Conservation (phyloP, 495 filamentous ascomycete genomes). For the Hyphodiscus hymeniophilus region DNA sequence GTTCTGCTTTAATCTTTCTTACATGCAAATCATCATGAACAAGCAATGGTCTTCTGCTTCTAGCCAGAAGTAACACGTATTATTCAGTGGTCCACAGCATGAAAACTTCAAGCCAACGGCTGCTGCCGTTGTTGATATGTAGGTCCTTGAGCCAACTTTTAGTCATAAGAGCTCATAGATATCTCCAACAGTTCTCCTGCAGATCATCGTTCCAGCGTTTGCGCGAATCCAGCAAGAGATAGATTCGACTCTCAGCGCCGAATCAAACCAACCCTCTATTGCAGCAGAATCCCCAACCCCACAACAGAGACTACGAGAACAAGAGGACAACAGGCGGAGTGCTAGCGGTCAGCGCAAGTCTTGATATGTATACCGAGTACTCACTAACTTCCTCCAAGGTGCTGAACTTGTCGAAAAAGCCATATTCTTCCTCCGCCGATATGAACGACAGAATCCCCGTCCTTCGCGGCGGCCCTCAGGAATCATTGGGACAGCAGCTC, state of each 20-base stretch:
- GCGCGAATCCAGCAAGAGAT: slow-evolving; percentile 11
- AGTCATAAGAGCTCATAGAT: slow-evolving; percentile 2
- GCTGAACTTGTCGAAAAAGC: slow-evolving; percentile 22
- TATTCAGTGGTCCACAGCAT: slow-evolving; percentile 13
- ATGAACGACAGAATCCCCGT: slow-evolving; percentile 14
- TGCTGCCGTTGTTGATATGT: slow-evolving; percentile 20
- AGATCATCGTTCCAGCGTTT: slow-evolving; percentile 10
- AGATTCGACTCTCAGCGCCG: slow-evolving; percentile 9
- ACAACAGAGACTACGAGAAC: slow-evolving; percentile 12
- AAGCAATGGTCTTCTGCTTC: slow-evolving; percentile 5
- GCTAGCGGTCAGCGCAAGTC: slow-evolving; percentile 13
- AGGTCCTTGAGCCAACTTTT: slow-evolving; percentile 4
- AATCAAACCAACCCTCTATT: slow-evolving; percentile 13
- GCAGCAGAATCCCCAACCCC: slow-evolving; percentile 12
- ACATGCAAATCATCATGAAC: slow-evolving; percentile 14
- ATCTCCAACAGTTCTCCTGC: slow-evolving; percentile 12
- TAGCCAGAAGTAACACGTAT: slow-evolving; percentile 19
- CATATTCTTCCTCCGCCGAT: slow-evolving; percentile 18
- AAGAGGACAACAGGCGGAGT: slow-evolving; percentile 7
- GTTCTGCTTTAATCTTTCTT: slow-evolving; percentile 3
- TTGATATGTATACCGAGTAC: not conserved
- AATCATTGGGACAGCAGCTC: slow-evolving; percentile 10
- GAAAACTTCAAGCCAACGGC: slow-evolving; percentile 15
- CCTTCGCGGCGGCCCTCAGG: slow-evolving; percentile 19
- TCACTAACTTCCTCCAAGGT: slow-evolving; percentile 13